Base-by-base conservation (phyloP, 2,329 filamentous ascomycete species). In the Fusarium guadeloupense region DNA sequence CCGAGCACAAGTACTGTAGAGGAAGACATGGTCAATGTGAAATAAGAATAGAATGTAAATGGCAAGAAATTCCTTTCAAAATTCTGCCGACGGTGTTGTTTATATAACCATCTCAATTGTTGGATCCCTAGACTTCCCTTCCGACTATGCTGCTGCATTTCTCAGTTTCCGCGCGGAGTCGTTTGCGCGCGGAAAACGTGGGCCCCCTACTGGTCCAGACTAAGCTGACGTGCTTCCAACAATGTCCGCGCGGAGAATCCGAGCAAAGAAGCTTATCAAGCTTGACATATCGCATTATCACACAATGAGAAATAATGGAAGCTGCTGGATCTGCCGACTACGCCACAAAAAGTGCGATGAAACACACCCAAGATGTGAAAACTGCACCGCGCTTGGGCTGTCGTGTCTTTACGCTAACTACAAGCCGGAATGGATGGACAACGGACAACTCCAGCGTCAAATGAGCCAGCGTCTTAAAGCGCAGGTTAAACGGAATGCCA, bases 361-460 rank as follows among this genome's bases (percentile, higher is more conserved):
- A 9, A n/a, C 17, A 2, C 20, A 12, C 4, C 59, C 59, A 4
- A 35, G 2, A 3, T 62, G 59, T 2, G 8, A 19, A 9, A 48
- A 48, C n/a, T 85, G 83, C 67, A 63, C 64, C 4, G 66, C 74
- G 0, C 76, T 85, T 5, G 72, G 78, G 20, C 82, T 85, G 42
- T 74, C 75, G 12, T 85, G 83, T 58, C 67, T 81, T 43, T 82
- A 79, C 69, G 69, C 74, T 62, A 67, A 76, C 3, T 60, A 61
- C 14, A 82, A 79, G 61, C 81, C 81, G 12, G 75, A 75, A 14
- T 83, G 80, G 80, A 81, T 82, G 78, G 78, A 83, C 52, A 76
- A 59, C 14, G 67, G 54, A 13, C 35, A 39, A 2, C 52, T 43
- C 17, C 65, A 72, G 26, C 59, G 62, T 12, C 62, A 71, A 14